These are phyloP conservation scores for Cercis canadensis DNA, from an alignment of 306 rosid genomes.

Conservation along the genomic window DNA sequence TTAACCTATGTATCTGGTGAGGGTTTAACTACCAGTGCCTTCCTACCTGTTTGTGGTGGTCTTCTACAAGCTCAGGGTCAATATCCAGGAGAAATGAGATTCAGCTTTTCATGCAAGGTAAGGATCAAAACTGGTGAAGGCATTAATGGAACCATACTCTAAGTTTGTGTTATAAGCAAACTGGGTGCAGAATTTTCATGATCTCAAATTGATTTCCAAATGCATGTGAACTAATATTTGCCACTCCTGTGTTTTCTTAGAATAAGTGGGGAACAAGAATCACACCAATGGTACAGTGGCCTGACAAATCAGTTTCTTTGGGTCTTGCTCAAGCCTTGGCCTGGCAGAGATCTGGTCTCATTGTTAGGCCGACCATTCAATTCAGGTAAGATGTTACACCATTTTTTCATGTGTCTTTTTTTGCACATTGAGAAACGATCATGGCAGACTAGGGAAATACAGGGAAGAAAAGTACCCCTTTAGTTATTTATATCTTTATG, in stretches of 20 bases:
- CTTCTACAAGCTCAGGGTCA: conserved; percentile 80
- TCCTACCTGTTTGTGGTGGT: conserved; percentile 68
- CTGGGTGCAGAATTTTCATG: not conserved
- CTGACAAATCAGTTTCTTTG: conserved; percentile 68
- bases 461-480: no score
- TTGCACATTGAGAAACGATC: not conserved
- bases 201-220: conserved; percentile 3
- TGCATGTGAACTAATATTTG: conserved; percentile 23
- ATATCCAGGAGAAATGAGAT: conserved; percentile 80
- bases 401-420: not conserved
- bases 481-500: no score
- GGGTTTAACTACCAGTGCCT: conserved; percentile 67
- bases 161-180: not conserved
- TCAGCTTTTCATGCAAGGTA: conserved; percentile 75
- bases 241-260: conserved; percentile 31
- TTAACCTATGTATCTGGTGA: conserved; percentile 69
- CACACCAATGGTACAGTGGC: conserved; percentile 67
- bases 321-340: conserved; percentile 71
- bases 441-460: no score
- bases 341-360: conserved; percentile 73
- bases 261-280: conserved; percentile 72
- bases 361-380: conserved; percentile 69
- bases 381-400: conserved; percentile 50
- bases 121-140: conserved; percentile 2
- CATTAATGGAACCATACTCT: not conserved